These are phyloP conservation scores for Populus tremula DNA, from an alignment of 345 rosid species.

Conservation along the genomic window DNA sequence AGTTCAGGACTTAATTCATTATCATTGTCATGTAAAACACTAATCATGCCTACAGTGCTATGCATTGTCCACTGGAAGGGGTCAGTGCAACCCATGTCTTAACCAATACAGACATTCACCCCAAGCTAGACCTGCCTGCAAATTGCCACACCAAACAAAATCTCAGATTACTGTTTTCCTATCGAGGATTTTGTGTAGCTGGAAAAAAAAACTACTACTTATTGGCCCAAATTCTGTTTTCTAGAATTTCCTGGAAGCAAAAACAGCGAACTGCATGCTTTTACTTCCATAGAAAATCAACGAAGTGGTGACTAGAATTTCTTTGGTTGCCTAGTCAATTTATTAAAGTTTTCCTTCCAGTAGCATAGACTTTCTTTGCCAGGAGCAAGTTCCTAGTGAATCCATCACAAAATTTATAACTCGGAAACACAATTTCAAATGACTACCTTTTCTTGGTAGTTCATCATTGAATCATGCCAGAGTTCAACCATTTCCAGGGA, in stretches of 20 bases:
- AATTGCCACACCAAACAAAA: background rate
- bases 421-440: background rate
- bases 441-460: background rate
- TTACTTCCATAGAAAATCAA: background rate
- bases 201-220: background rate
- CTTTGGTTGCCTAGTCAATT: background rate
- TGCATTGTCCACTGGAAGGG: background rate
- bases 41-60: background rate
- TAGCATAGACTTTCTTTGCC: background rate
- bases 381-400: background rate
- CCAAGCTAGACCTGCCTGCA: background rate
- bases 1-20: background rate
- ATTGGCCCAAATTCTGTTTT: background rate
- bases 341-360: background rate
- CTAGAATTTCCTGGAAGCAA: background rate
- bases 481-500: background rate
- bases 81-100: background rate
- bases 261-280: background rate
- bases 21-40: background rate
- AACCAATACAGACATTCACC: background rate
- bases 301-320: background rate
- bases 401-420: background rate
- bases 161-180: background rate
- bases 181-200: background rate
- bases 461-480: background rate